phyloP scores from a whole-genome alignment of 2,329 filamentous ascomycete species.

The Fusarium sp. region DNA sequence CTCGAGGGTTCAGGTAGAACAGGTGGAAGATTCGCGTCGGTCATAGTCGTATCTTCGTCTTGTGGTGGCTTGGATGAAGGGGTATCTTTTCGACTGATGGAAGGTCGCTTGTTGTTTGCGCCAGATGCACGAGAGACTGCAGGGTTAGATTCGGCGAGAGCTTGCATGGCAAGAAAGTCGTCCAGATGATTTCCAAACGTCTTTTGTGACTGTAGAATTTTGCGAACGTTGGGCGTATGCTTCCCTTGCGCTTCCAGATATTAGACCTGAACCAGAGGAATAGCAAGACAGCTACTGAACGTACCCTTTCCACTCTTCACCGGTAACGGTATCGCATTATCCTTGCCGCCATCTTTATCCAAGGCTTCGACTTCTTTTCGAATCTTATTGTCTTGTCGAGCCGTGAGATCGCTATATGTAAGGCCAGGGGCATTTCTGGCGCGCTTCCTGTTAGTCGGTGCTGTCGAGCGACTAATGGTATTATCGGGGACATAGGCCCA shows the following conservation, averaged over 20 bases:
- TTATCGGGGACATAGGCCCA: slow-evolving; percentile 93
- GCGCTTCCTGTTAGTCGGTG: slow-evolving; percentile 75
- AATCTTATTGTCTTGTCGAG: slow-evolving; percentile 84
- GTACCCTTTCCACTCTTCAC: slow-evolving; percentile 60
- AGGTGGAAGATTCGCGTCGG: slow-evolving; percentile 43
- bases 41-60: slow-evolving; percentile 46
- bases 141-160: slow-evolving; percentile 55
- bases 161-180: slow-evolving; percentile 76
- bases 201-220: slow-evolving; percentile 83
- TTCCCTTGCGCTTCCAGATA: slow-evolving; percentile 58
- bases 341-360: slow-evolving; percentile 80
- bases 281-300: slow-evolving; percentile 21
- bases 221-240: slow-evolving; percentile 76
- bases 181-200: slow-evolving; percentile 86
- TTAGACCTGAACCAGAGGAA: slow-evolving; percentile 9
- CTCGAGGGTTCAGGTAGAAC: slow-evolving; percentile 52
- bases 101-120: slow-evolving; percentile 47
- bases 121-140: slow-evolving; percentile 48
- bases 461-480: slow-evolving; percentile 66
- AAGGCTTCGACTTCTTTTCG: slow-evolving; percentile 84
- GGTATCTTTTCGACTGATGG: slow-evolving; percentile 44
- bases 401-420: slow-evolving; percentile 74
- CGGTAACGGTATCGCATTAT: slow-evolving; percentile 77
- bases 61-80: slow-evolving; percentile 31
- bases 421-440: slow-evolving; percentile 66